These are phyloP conservation scores for Juglanconis oblonga DNA, from an alignment of 2,329 filamentous ascomycete genomes.

Conservation along the genomic window DNA sequence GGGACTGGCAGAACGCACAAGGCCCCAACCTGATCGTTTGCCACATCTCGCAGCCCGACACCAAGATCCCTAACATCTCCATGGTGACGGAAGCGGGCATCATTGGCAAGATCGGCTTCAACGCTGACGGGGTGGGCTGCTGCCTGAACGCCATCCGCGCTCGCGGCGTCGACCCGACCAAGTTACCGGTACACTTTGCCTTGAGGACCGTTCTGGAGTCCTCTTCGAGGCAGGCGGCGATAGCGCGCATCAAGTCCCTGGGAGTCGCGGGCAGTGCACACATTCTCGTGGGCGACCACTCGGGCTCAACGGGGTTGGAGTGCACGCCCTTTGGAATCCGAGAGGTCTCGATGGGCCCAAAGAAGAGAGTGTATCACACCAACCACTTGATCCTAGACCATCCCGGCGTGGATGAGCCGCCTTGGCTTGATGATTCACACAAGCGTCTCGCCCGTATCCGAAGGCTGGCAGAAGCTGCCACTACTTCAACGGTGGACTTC, in stretches of 20 bases:
- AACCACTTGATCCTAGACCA: constrained; percentile 15
- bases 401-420: constrained; percentile 4
- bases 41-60: constrained; percentile 23
- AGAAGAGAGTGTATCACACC: constrained; percentile 3
- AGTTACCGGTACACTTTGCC: constrained; percentile 60
- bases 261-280: constrained; percentile 17
- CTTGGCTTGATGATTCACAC: constrained; percentile 6
- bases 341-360: background rate
- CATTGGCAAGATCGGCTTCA: constrained; percentile 66
- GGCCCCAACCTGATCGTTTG: constrained; percentile 22
- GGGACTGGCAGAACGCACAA: constrained; percentile 18
- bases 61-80: constrained; percentile 2
- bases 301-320: constrained; percentile 10
- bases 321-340: constrained; percentile 4
- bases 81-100: constrained; percentile 53
- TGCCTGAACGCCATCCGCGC: constrained; percentile 62
- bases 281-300: constrained; percentile 14
- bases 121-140: constrained; percentile 54
- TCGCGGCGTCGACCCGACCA: constrained; percentile 47
- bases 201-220: constrained; percentile 55
- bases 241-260: background rate
- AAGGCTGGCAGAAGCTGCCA: background rate
- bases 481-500: background rate
- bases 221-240: constrained; percentile 24
- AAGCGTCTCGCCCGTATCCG: constrained; percentile 1